Base-by-base conservation (phyloP, 768 basidiomycete species). In the Rhodotorula babjevae region DNA sequence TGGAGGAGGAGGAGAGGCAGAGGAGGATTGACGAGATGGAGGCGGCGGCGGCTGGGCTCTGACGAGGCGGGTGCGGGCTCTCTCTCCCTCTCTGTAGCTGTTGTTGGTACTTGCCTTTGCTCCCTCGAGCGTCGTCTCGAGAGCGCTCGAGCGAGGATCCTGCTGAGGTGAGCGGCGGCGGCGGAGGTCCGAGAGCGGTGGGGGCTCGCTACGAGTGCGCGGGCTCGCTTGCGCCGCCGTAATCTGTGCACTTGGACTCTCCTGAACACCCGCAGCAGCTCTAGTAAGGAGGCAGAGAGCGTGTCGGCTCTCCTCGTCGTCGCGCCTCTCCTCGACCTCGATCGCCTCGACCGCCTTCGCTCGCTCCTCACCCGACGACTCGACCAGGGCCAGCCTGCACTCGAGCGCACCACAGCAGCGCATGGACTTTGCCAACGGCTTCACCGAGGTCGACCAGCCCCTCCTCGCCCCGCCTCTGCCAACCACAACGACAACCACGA, bases 1-100 rank as follows among this genome's bases (percentile, higher is more conserved):
- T 64, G 63, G 71, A 60, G 44, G 71, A 72, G 53, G 71, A 72
- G 53, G 71, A 64, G 53, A 23, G 71, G 52, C 66, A 65, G 63
- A 27, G 52, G 14, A 40, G 27, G 42, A 68, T 72, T 29, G 71
- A 72, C 12, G 71, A 67, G 42, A 42, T 59, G 62, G 71, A 72
- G 61, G 65, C 65, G 44, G 70, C 64, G 53, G 53, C 53, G 53
- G 53, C n/a, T 3, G 53, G n/a, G 27, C n/a, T n/a, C 1, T 52
- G 50, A 52, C 0, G 4, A 14, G 15, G 53, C 53, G n/a, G 27
- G 12, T 29, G 8, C 2, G 27, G n/a, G n/a, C n/a, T n/a, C n/a
- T n/a, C 25, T 14, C 6, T 12, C 14, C 14, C 53, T 11, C n/a
- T 11, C 2, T 12, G 50, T 55, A 21, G 2, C 27, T 23, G 50